A percentile compares a stretch with the other conserved stretches of the same genome.
phyloP scores from a whole-genome alignment of 176 grass and related monocot species.

The Avena atlantica region DNA sequence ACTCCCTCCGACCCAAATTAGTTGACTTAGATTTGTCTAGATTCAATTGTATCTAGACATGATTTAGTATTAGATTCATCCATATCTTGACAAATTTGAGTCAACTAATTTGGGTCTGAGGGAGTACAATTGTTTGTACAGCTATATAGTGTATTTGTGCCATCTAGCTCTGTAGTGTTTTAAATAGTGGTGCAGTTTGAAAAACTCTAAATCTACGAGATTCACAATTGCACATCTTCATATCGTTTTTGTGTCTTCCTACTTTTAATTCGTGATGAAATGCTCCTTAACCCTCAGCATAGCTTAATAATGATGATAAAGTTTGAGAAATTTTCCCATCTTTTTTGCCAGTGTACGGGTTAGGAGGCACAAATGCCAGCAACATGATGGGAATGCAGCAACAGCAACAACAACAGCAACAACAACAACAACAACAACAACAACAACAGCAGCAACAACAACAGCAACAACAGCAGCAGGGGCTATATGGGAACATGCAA shows the following conservation, averaged over 20 bases:
- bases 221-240: background rate
- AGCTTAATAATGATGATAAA: background rate
- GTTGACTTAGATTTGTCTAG: no score
- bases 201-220: constrained; percentile 17
- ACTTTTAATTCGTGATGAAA: background rate
- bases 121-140: background rate
- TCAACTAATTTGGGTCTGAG: no score
- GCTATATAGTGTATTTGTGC: constrained; percentile 12
- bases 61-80: no score
- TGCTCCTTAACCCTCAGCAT: background rate
- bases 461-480: constrained; percentile 86
- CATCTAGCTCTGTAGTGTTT: background rate
- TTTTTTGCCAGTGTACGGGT: constrained; percentile 68
- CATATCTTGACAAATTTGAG: no score
- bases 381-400: constrained; percentile 81
- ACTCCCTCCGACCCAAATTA: no score
- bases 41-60: no score
- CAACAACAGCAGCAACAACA: constrained; percentile 53
- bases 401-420: background rate
- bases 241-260: background rate
- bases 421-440: constrained; percentile 53
- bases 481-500: constrained; percentile 73
- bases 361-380: constrained; percentile 66
- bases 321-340: background rate
- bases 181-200: background rate